These are phyloP conservation scores for Eustoma russellianum DNA, from an alignment of 257 asterid species.

Conservation along the genomic window DNA sequence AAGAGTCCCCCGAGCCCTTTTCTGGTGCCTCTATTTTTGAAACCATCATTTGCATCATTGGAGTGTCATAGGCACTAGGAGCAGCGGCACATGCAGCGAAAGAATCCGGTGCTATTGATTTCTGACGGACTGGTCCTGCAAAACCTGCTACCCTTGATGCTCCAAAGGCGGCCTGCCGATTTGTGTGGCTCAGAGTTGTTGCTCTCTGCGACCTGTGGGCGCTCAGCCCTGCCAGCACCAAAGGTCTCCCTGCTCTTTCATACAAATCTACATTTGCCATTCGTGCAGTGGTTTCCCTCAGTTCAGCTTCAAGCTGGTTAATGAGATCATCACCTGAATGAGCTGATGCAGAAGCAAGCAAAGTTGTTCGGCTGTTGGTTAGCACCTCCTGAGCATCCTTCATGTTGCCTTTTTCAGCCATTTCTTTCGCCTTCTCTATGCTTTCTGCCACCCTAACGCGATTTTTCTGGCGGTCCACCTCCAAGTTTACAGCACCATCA, in stretches of 20 bases:
- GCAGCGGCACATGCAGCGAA: constrained; percentile 6
- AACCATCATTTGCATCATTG: constrained; percentile 24
- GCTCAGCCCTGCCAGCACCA: constrained; percentile 16
- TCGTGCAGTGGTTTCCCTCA: constrained; percentile 23
- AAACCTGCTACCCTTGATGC: constrained; percentile 17
- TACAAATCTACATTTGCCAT: constrained; percentile 27
- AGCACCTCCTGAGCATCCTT: constrained; percentile 19
- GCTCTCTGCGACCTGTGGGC: constrained; percentile 41
- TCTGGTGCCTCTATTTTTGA: constrained; percentile 14
- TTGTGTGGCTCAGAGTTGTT: constrained; percentile 11
- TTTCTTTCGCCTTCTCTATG: constrained; percentile 27
- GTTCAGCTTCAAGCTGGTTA: constrained; percentile 24
- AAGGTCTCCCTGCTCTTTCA: constrained; percentile 20
- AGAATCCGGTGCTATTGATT: constrained; percentile 9
- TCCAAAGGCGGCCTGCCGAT: too few relatives aligned
- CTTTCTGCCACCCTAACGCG: constrained; percentile 23
- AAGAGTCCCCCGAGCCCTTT: too few relatives aligned
- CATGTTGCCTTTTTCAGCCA: constrained; percentile 35
- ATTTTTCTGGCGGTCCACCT: constrained; percentile 41
- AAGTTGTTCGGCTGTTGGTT: constrained; percentile 7
- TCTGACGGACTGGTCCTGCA: background rate
- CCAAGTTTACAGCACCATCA: constrained; percentile 16
- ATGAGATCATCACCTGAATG: constrained; percentile 29
- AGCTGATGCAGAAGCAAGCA: constrained; percentile 18
- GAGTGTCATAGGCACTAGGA: constrained; percentile 20